A percentile compares a stretch with the other conserved stretches of the same genome.
phyloP scores from a whole-genome alignment of 495 filamentous ascomycete species.

The Opeltia flavorubescens region DNA sequence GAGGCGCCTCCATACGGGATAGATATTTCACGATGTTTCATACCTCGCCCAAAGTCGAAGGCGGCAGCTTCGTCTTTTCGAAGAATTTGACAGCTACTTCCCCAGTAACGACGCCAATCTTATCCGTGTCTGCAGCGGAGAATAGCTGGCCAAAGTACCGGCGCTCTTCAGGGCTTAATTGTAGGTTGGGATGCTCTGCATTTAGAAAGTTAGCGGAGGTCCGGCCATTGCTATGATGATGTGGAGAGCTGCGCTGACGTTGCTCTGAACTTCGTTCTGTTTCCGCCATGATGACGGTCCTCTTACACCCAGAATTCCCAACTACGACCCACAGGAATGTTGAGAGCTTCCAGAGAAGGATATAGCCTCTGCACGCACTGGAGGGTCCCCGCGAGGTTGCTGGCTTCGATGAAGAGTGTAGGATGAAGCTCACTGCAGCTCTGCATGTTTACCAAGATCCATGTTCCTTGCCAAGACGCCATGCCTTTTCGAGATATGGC shows the following conservation, averaged over 20 bases:
- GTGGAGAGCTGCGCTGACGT: constrained; percentile 4
- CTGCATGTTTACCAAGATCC: too few relatives aligned
- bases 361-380: too few relatives aligned
- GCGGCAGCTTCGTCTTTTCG: constrained; percentile 80
- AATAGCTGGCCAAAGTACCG: constrained; percentile 86
- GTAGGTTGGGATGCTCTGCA: constrained; percentile 49
- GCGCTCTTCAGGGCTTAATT: constrained; percentile 85
- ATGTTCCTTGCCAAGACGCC: too few relatives aligned
- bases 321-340: too few relatives aligned
- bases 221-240: neutral
- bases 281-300: constrained; percentile 9
- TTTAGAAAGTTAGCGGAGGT: neutral
- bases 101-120: constrained; percentile 85
- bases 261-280: constrained; percentile 5
- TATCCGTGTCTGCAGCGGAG: constrained; percentile 73
- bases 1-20: too few relatives aligned
- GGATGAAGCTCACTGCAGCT: too few relatives aligned
- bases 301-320: too few relatives aligned
- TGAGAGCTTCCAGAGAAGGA: too few relatives aligned
- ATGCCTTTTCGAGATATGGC: too few relatives aligned
- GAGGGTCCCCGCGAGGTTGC: too few relatives aligned
- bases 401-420: too few relatives aligned
- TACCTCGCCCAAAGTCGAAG: constrained; percentile 80
- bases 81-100: constrained; percentile 97
- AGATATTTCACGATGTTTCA: constrained; percentile 11